A percentile compares a stretch with the other conserved stretches of the same genome.
phyloP scores from a whole-genome alignment of 352 stramenopile genomes.

The Pythium rishiriense region DNA sequence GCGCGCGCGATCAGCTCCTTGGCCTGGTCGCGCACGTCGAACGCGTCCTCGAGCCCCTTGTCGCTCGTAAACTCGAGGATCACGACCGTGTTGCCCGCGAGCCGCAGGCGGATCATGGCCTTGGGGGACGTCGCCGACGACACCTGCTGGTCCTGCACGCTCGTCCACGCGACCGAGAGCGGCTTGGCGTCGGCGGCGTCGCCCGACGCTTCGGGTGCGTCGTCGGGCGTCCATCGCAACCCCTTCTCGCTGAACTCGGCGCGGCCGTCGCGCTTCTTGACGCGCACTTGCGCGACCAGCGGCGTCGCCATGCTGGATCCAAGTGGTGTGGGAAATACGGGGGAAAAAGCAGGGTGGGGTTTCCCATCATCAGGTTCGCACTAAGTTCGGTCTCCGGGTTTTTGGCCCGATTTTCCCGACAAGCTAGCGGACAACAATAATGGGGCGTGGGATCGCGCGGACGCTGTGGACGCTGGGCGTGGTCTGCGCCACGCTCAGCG shows the following conservation, averaged over 20 bases:
- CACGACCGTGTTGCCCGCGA: slow-evolving; percentile 62
- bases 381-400: slow-evolving; percentile 1
- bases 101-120: slow-evolving; percentile 80
- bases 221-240: slow-evolving; percentile 59
- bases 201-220: slow-evolving; percentile 25
- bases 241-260: slow-evolving; percentile 59
- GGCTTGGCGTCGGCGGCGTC: slow-evolving; percentile 17
- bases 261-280: slow-evolving; percentile 80
- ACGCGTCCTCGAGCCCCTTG: slow-evolving; percentile 59
- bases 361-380: not conserved
- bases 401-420: slow-evolving; percentile 12
- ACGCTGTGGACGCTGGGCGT: slow-evolving; percentile 22
- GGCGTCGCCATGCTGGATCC: slow-evolving; percentile 27
- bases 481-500: slow-evolving; percentile 8
- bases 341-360: not conserved
- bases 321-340: not conserved
- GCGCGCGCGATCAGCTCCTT: slow-evolving; percentile 67
- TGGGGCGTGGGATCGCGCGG: not conserved
- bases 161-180: slow-evolving; percentile 63
- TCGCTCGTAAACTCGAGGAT: slow-evolving; percentile 69
- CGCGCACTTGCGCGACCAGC: slow-evolving; percentile 58
- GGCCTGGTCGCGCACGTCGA: slow-evolving; percentile 64
- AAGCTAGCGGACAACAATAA: no score
- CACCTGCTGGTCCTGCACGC: slow-evolving; percentile 80
- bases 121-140: slow-evolving; percentile 72